phyloP scores from a whole-genome alignment of 73 alveolate species.

The Durusdinium trenchii region DNA sequence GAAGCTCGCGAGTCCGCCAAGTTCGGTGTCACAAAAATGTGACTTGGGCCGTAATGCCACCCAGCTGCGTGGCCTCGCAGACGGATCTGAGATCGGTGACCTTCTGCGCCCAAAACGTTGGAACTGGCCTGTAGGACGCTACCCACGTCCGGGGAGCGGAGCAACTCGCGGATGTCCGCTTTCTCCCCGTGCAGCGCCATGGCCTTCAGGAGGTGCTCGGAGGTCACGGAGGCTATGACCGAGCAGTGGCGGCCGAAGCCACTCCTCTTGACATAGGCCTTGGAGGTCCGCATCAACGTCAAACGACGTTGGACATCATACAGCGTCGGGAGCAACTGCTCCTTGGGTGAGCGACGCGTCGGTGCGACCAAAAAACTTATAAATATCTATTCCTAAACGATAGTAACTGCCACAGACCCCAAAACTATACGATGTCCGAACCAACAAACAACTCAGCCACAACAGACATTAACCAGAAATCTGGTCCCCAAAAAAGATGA shows the following conservation, averaged over 20 bases:
- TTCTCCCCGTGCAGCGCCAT: constrained; percentile 56
- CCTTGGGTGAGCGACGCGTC: background rate
- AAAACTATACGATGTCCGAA: too few species aligned
- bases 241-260: background rate
- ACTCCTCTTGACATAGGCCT: constrained; percentile 14
- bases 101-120: constrained; percentile 31
- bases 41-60: background rate
- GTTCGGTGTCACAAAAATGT: constrained; percentile 11
- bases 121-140: constrained; percentile 5
- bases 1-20: constrained; percentile 10
- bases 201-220: constrained; percentile 31
- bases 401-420: too few species aligned
- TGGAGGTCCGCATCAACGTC: background rate
- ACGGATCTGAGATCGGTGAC: constrained; percentile 5
- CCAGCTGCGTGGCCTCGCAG: background rate
- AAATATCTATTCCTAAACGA: too few species aligned
- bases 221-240: background rate
- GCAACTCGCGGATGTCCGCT: constrained; percentile 17
- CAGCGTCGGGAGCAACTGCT: background rate
- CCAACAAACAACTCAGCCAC: too few species aligned
- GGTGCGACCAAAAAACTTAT: background rate
- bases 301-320: background rate
- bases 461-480: too few species aligned
- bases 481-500: too few species aligned
- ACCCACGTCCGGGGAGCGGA: background rate